Evolutionary conservation across 2,329 filamentous ascomycete genomes (phyloP).

Genomic region (Epichloe festucae): DNA sequence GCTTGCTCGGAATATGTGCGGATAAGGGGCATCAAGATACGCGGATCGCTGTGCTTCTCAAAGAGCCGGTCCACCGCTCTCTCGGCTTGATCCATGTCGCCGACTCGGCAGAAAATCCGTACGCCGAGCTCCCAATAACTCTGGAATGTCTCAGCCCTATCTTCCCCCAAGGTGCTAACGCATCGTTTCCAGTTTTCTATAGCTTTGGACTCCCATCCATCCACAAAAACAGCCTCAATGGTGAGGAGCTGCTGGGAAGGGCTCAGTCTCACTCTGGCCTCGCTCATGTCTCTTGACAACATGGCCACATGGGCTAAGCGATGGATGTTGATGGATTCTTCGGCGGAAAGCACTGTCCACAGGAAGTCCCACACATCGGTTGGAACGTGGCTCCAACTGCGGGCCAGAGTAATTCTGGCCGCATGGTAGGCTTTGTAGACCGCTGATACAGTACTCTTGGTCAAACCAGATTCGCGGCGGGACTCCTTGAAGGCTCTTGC

Average conservation of each 20-base stretch:
- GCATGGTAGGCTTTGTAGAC: constrained; percentile 39
- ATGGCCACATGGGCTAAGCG: constrained; percentile 48
- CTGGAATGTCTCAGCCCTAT: constrained; percentile 30
- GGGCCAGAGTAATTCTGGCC: constrained; percentile 30
- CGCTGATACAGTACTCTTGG: constrained; percentile 23
- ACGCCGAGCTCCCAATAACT: constrained; percentile 54
- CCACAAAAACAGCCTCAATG: constrained; percentile 54
- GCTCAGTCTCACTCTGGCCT: constrained; percentile 40
- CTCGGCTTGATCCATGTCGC: constrained; percentile 46
- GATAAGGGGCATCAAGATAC: constrained; percentile 56
- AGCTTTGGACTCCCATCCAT: constrained; percentile 46
- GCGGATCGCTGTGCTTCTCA: constrained; percentile 33
- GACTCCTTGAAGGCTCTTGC: constrained; percentile 16
- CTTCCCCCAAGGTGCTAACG: constrained; percentile 37
- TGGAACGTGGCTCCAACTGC: constrained; percentile 42
- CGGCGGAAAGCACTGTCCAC: constrained; percentile 48
- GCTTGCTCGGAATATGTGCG: constrained; percentile 45
- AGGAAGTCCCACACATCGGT: constrained; percentile 48
- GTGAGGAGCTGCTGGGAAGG: constrained; percentile 49
- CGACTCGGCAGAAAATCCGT: constrained; percentile 46
- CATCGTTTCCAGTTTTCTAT: constrained; percentile 50
- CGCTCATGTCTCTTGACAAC: constrained; percentile 53
- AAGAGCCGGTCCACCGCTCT: constrained; percentile 42
- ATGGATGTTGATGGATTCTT: constrained; percentile 35
- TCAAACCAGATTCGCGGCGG: constrained; percentile 15